Conservation (phyloP, 352 stramenopile species). For the Pythium myriotylum region DNA sequence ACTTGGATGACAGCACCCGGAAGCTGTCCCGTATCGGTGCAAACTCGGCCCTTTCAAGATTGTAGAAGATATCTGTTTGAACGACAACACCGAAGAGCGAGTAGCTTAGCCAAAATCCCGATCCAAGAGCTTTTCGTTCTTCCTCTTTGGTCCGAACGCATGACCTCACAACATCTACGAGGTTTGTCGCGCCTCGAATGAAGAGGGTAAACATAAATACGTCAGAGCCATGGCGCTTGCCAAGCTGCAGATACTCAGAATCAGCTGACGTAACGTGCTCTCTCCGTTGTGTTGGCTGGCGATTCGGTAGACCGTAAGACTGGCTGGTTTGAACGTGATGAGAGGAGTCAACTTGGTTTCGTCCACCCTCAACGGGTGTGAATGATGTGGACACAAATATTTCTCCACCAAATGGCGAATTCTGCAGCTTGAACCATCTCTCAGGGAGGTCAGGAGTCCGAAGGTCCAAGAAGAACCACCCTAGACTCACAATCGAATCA, state of each 20-base stretch:
- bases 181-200: slow-evolving; percentile 43
- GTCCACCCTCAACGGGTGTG: slow-evolving; percentile 19
- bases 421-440: slow-evolving; percentile 75
- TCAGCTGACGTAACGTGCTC: slow-evolving; percentile 8
- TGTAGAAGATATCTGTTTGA: slow-evolving; percentile 77
- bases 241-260: slow-evolving; percentile 59
- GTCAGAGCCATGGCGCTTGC: slow-evolving; percentile 38
- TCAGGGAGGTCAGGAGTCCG: slow-evolving; percentile 73
- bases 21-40: slow-evolving; percentile 75
- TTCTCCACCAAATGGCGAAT: slow-evolving; percentile 69
- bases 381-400: slow-evolving; percentile 59
- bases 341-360: no score
- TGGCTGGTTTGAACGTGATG: no score
- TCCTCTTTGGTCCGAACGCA: slow-evolving; percentile 17
- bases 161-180: slow-evolving; percentile 33
- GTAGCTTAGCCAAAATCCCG: slow-evolving; percentile 82
- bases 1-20: slow-evolving; percentile 53
- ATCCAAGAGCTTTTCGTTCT: slow-evolving; percentile 8
- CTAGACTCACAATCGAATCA: slow-evolving; percentile 57
- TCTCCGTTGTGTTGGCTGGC: neutral
- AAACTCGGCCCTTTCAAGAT: slow-evolving; percentile 60
- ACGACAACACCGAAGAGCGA: slow-evolving; percentile 85
- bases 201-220: slow-evolving; percentile 71
- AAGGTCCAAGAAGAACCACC: slow-evolving; percentile 84
- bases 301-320: no score